Base-by-base conservation (phyloP, 2,329 filamentous ascomycete genomes). In the Aspergillus piperis region DNA sequence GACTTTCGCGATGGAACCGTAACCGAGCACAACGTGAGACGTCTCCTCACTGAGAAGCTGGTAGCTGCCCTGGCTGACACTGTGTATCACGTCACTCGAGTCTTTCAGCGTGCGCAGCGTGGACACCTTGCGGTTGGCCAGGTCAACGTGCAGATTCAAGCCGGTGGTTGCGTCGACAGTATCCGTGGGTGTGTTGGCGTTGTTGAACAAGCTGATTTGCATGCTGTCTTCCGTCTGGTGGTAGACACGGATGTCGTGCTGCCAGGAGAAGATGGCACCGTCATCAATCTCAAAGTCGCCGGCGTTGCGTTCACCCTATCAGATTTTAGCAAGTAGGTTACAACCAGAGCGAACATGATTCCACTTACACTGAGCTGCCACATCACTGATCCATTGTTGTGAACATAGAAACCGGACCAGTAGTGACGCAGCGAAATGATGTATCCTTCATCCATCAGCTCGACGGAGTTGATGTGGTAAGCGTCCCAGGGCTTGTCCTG, bases 401-500 rank as follows among this genome's bases (percentile, higher is more conserved):
- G 64, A 13, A 76, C 42, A 32, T 72, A 72, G 44, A 68, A 74
- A 1, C 65, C 72, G 6, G 71, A 71, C 68, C 72, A 76, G 48
- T 68, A 71, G 61, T 75, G 73, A n/a, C 74, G 73, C 23, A 73
- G 58, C 19, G 73, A 76, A n/a, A 77, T 63, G 8, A 77, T 59
- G 42, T 73, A 76, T 15, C 73, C 70, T 2, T 75, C 68, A n/a
- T 71, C 64, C 49, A 73, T 66, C 5, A 65, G 54, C 47, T 70
- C 63, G 23, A 77, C 67, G 8, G 73, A 67, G 59, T 77, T 77
- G 57, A 75, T 75, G 57, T 76, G 73, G 54, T 74, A 76, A 19
- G 69, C 66, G 64, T 77, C 73, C 65, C 70, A 75, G n/a, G 73
- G 73, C 13, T 61, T 62, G 13, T 67, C 61, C n/a, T 61, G 62